phyloP scores from a whole-genome alignment of 306 rosid species.

The peach (Prunus persica) region Prunus_persica_NCBIv2 NC_034013.1:11333501-11334000 shows the following conservation, averaged over 20 bases:
- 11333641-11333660: not conserved
- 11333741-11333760: not conserved
- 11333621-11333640: not conserved
- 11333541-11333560: not conserved
- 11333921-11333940: not conserved
- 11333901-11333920: not conserved
- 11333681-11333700: not conserved
- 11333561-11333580: not conserved
- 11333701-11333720: not conserved
- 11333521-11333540: constrained; percentile 22
- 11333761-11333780: not conserved
- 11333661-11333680: not conserved
- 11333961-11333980: not conserved
- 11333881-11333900: not conserved
- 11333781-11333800: not conserved
- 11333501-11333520: constrained; percentile 22
- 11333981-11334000: not conserved
- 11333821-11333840: not conserved
- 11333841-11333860: not conserved
- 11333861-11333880: not conserved
- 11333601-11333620: not conserved
- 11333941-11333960: not conserved
- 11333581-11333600: not conserved
- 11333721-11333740: not conserved
- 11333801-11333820: not conserved